phyloP scores from a whole-genome alignment of 1,284 basidiomycete species.

The Flammula alnicola region DNA sequence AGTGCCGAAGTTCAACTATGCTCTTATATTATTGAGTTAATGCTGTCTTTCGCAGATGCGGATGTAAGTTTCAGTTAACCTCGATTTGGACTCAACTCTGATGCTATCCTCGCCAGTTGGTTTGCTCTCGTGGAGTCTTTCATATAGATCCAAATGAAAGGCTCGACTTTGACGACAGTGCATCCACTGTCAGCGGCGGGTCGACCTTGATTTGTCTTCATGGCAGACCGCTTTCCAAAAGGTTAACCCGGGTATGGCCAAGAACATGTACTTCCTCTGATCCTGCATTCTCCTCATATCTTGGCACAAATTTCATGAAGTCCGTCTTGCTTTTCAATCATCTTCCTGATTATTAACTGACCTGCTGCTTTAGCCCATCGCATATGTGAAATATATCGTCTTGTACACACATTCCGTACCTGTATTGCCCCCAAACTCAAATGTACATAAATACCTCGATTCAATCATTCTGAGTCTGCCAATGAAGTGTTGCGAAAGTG shows the following conservation, averaged over 20 bases:
- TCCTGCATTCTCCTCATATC: not conserved
- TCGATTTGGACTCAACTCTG: not conserved
- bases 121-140: constrained; percentile 52
- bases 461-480: no score
- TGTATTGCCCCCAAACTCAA: no score
- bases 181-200: constrained; percentile 8
- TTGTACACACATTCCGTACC: no score
- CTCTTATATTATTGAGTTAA: no score
- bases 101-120: constrained; percentile 41
- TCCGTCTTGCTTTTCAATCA: not conserved
- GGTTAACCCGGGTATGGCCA: constrained; percentile 21
- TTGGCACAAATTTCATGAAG: constrained; percentile 8
- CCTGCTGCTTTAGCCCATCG: no score
- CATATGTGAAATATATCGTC: no score
- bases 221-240: constrained; percentile 15
- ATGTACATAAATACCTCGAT: no score
- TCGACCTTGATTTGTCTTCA: constrained; percentile 1
- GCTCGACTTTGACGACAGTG: constrained; percentile 6
- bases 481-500: no score
- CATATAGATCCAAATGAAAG: constrained; percentile 40
- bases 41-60: no score
- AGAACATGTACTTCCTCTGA: constrained; percentile 17
- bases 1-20: no score
- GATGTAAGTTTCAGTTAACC: constrained; percentile 43
- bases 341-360: no score